Conservation (phyloP, 192 early-diverging fungal genomes). For the Ambispora gerdemannii region DNA sequence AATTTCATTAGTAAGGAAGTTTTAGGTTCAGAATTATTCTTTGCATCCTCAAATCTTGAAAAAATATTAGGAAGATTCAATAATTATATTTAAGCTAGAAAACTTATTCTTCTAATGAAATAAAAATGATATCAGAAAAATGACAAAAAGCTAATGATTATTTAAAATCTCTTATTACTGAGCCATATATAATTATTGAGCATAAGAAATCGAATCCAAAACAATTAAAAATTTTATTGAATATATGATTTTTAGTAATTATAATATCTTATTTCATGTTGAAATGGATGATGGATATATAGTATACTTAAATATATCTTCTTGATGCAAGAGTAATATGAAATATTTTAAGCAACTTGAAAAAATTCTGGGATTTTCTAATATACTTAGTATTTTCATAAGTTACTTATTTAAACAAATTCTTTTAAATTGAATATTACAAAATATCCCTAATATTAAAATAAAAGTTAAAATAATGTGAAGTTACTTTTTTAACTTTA, state of each 20-base stretch:
- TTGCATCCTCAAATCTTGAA: background rate
- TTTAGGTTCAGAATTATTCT: background rate
- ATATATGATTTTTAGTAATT: slow-evolving; percentile 13
- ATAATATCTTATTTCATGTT: slow-evolving; percentile 1
- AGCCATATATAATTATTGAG: background rate
- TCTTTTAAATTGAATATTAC: slow-evolving; percentile 6
- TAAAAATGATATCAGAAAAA: background rate
- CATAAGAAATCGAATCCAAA: background rate
- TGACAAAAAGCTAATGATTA: slow-evolving; percentile 17
- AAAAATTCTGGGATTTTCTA: slow-evolving; percentile 6
- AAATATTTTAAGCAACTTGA: background rate
- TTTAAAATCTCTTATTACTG: slow-evolving; percentile 23
- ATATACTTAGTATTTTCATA: background rate
- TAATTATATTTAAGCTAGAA: background rate
- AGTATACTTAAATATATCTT: background rate
- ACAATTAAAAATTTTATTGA: background rate
- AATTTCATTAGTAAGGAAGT: slow-evolving; percentile 9
- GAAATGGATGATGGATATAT: slow-evolving; percentile 10
- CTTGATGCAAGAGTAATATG: background rate
- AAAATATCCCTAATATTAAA: background rate
- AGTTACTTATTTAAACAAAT: background rate
- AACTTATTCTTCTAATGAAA: slow-evolving; percentile 9
- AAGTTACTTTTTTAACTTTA: background rate
- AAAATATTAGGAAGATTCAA: slow-evolving; percentile 21
- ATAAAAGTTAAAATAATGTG: background rate